Percentiles rank a stretch among this genome's conserved stretches.
These are phyloP conservation scores for Podospora anserina DNA, from an alignment of 495 filamentous ascomycete species.

Conservation along the genomic window DNA sequence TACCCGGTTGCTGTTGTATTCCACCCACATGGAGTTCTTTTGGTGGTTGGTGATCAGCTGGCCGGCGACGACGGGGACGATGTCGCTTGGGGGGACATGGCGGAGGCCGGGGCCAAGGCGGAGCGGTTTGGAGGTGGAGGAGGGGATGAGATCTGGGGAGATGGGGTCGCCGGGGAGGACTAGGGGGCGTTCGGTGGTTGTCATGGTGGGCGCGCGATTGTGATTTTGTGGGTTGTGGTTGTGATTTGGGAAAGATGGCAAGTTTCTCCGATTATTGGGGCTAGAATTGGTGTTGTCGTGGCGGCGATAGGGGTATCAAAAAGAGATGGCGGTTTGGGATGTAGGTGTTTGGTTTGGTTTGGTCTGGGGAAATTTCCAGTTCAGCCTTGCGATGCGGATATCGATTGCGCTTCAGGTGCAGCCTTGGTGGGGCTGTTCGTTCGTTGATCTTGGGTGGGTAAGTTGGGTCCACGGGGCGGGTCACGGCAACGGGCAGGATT, in stretches of 20 bases:
- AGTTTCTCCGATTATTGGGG: not conserved
- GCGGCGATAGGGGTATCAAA: not conserved
- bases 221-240: not conserved
- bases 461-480: not conserved
- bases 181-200: constrained; percentile 45
- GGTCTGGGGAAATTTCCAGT: constrained; percentile 9
- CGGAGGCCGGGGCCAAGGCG: constrained; percentile 82
- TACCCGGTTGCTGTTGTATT: constrained; percentile 64
- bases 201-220: constrained; percentile 33
- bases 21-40: constrained; percentile 79
- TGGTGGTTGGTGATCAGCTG: constrained; percentile 67
- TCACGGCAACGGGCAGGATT: not conserved
- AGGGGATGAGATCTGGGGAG: constrained; percentile 59
- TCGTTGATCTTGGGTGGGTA: not conserved
- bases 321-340: not conserved
- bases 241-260: not conserved
- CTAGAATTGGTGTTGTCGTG: not conserved
- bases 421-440: constrained; percentile 16
- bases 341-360: not conserved
- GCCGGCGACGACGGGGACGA: constrained; percentile 77
- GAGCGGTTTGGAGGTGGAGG: constrained; percentile 62
- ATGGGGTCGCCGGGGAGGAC: constrained; percentile 80
- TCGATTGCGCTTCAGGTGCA: constrained; percentile 12
- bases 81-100: constrained; percentile 64
- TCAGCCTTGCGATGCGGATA: constrained; percentile 17